A percentile compares a stretch with the other conserved stretches of the same genome.
phyloP scores from a whole-genome alignment of 2,329 filamentous ascomycete genomes.

The Zymoseptoria brevis region DNA sequence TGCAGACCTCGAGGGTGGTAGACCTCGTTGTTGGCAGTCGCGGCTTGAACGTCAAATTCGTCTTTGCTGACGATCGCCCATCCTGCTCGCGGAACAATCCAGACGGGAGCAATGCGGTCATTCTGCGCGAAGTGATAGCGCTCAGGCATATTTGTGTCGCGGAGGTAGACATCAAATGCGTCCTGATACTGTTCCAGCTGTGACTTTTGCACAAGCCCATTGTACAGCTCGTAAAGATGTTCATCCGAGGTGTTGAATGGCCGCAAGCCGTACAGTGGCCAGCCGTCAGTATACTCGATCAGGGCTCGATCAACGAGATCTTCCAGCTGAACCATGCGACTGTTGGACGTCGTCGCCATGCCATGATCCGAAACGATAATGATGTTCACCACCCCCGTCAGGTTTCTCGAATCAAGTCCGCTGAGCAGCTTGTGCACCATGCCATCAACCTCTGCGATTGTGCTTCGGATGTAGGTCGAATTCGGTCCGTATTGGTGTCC shows the following conservation, averaged over 20 bases:
- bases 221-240: conserved; percentile 56
- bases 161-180: conserved; percentile 79
- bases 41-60: conserved; percentile 68
- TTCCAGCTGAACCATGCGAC: conserved; percentile 79
- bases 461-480: conserved; percentile 77
- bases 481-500: conserved; percentile 90
- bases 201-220: conserved; percentile 44
- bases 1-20: conserved; percentile 83
- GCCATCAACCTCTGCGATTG: conserved; percentile 69
- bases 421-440: conserved; percentile 73
- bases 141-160: conserved; percentile 79
- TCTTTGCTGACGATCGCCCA: conserved; percentile 81
- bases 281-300: conserved; percentile 82
- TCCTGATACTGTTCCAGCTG: conserved; percentile 53
- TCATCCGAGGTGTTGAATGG: conserved; percentile 59
- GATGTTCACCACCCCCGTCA: conserved; percentile 85
- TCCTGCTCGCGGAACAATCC: conserved; percentile 85
- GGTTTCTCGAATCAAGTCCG: conserved; percentile 70
- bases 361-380: conserved; percentile 97
- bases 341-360: conserved; percentile 85
- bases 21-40: conserved; percentile 52
- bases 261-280: conserved; percentile 84
- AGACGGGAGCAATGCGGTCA: conserved; percentile 82
- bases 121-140: conserved; percentile 88
- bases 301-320: conserved; percentile 71